Percentiles rank a stretch among this genome's conserved stretches.
phyloP scores from a whole-genome alignment of 495 filamentous ascomycete species.

The Aspergillus olivimuriae region DNA sequence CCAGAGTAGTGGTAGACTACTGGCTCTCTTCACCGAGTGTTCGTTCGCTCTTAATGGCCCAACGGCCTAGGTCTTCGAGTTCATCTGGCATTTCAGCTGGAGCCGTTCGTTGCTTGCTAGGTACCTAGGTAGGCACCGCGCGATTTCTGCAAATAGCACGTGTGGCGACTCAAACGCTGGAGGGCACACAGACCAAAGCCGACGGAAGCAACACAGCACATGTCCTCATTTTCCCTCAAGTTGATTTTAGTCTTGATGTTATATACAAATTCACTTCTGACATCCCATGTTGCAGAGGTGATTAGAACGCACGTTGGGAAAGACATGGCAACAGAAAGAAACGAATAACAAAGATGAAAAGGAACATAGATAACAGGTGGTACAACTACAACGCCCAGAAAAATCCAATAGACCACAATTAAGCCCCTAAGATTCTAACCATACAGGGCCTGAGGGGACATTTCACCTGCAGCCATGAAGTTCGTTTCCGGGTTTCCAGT shows the following conservation, averaged over 20 bases:
- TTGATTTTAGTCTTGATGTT: slow-evolving; percentile 27
- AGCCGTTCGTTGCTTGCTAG: too few species aligned
- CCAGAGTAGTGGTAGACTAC: too few species aligned
- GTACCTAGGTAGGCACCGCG: too few species aligned
- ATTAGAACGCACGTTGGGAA: slow-evolving; percentile 6
- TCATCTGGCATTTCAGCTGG: too few species aligned
- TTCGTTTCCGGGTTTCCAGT: slow-evolving; percentile 66
- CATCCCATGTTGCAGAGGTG: slow-evolving; percentile 9
- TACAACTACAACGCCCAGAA: slow-evolving; percentile 43
- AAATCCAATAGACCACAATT: slow-evolving; percentile 29
- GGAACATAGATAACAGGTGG: slow-evolving; percentile 24
- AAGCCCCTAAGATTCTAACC: slow-evolving; percentile 21
- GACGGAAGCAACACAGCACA: too few species aligned
- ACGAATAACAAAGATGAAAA: slow-evolving; percentile 9
- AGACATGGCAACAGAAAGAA: slow-evolving; percentile 8
- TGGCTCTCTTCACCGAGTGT: too few species aligned
- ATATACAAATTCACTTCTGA: slow-evolving; percentile 38
- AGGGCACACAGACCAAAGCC: too few species aligned
- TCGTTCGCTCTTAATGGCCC: too few species aligned
- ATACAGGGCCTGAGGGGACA: slow-evolving; percentile 43
- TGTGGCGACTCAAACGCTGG: too few species aligned
- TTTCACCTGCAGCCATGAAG: slow-evolving; percentile 76
- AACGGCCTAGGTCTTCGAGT: too few species aligned
- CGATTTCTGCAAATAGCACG: too few species aligned
- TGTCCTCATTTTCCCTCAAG: too few species aligned